phyloP scores from a whole-genome alignment of 495 filamentous ascomycete species.

The Trypethelium eluteriae region DNA sequence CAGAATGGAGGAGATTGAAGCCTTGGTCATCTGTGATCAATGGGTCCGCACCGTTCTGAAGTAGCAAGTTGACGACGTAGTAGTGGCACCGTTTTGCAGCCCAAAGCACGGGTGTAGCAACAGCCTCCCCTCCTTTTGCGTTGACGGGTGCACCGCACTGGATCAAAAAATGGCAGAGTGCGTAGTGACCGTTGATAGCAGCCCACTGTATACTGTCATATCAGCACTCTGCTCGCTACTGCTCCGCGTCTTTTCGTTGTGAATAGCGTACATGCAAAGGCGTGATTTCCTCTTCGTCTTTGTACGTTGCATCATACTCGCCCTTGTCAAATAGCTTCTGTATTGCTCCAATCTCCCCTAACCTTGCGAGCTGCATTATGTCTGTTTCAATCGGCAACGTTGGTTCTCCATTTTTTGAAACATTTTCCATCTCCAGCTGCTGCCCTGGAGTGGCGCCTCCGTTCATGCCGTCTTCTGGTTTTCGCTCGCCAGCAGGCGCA shows the following conservation, averaged over 20 bases:
- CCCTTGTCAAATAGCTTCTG: constrained; percentile 78
- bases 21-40: constrained; percentile 83
- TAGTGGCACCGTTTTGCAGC: constrained; percentile 90
- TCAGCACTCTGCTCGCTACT: constrained; percentile 26
- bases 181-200: constrained; percentile 97
- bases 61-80: constrained; percentile 71
- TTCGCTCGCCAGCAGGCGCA: constrained; percentile 5
- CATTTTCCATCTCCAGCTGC: constrained; percentile 12
- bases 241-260: constrained; percentile 8
- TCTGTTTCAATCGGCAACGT: constrained; percentile 63
- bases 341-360: constrained; percentile 80
- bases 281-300: constrained; percentile 86
- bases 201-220: constrained; percentile 63
- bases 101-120: constrained; percentile 93
- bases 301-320: constrained; percentile 70
- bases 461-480: constrained; percentile 5
- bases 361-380: constrained; percentile 88
- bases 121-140: constrained; percentile 85
- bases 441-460: neutral
- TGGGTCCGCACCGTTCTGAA: constrained; percentile 83
- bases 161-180: constrained; percentile 89
- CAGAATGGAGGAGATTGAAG: constrained; percentile 93
- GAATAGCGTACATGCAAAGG: constrained; percentile 75
- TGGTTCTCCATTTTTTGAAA: constrained; percentile 28
- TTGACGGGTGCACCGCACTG: constrained; percentile 87